phyloP scores from a whole-genome alignment of 2,329 filamentous ascomycete genomes.

The Epichloe gansuensis region DNA sequence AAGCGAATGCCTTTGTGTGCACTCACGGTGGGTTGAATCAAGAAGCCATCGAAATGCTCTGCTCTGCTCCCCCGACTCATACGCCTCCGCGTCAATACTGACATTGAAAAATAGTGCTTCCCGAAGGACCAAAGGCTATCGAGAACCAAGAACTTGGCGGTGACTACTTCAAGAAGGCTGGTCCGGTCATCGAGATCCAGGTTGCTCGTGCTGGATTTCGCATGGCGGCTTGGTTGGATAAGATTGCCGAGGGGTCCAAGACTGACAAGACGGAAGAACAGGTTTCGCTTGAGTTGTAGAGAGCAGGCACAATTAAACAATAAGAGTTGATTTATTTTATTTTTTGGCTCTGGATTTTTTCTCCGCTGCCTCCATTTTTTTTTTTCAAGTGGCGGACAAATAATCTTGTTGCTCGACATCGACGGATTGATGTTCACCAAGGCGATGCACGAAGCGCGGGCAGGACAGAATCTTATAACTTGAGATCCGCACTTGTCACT shows the following conservation, averaged over 20 bases:
- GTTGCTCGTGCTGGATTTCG: constrained; percentile 58
- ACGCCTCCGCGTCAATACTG: background rate
- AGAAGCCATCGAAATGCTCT: background rate
- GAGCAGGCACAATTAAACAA: background rate
- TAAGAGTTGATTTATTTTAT: background rate
- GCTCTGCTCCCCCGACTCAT: background rate
- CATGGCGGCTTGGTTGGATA: constrained; percentile 54
- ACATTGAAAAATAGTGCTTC: constrained; percentile 35
- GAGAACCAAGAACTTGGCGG: constrained; percentile 47
- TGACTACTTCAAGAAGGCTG: constrained; percentile 51
- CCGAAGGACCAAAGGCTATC: constrained; percentile 46
- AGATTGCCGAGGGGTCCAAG: constrained; percentile 35
- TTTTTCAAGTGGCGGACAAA: background rate
- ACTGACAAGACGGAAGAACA: constrained; percentile 12
- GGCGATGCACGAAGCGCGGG: background rate
- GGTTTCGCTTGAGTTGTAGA: constrained; percentile 19
- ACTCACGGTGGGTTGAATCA: constrained; percentile 36
- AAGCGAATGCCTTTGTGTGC: constrained; percentile 52
- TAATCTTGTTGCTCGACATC: too few species aligned
- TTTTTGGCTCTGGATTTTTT: background rate
- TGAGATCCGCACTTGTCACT: too few species aligned
- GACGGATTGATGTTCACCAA: background rate
- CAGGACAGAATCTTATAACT: background rate
- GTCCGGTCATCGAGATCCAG: constrained; percentile 52
- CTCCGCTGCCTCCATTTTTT: background rate